These are phyloP conservation scores for Dendrocalamus sinicus DNA, from an alignment of 176 grass and related monocot species.

Conservation along the genomic window DNA sequence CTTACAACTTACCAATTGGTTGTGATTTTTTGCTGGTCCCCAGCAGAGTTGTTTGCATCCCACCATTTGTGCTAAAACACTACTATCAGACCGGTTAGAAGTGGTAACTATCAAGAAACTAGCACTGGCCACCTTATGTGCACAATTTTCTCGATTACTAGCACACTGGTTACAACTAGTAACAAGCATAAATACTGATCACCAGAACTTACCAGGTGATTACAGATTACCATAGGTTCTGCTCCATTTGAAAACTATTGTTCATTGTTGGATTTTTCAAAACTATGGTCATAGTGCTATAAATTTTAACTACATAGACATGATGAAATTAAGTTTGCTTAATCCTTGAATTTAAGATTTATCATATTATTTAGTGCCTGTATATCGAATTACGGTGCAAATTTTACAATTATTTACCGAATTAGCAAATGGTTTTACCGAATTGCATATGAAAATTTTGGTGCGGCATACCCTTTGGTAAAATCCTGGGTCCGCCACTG, in stretches of 20 bases:
- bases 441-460: too few species aligned
- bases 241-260: background rate
- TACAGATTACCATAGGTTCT: background rate
- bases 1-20: background rate
- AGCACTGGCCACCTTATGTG: background rate
- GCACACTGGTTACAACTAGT: background rate
- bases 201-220: slow-evolving; percentile 4
- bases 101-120: background rate
- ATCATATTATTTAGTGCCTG: too few species aligned
- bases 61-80: background rate
- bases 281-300: background rate
- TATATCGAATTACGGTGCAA: too few species aligned
- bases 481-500: too few species aligned
- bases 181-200: background rate
- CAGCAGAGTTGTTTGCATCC: background rate
- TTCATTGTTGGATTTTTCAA: background rate
- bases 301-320: background rate
- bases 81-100: background rate
- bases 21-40: background rate
- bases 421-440: too few species aligned
- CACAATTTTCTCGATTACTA: background rate
- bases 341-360: too few species aligned
- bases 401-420: too few species aligned
- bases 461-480: too few species aligned
- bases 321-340: background rate